Base-by-base conservation (phyloP, 495 filamentous ascomycete species). In the Pseudomonodictys pantanalensis region DNA sequence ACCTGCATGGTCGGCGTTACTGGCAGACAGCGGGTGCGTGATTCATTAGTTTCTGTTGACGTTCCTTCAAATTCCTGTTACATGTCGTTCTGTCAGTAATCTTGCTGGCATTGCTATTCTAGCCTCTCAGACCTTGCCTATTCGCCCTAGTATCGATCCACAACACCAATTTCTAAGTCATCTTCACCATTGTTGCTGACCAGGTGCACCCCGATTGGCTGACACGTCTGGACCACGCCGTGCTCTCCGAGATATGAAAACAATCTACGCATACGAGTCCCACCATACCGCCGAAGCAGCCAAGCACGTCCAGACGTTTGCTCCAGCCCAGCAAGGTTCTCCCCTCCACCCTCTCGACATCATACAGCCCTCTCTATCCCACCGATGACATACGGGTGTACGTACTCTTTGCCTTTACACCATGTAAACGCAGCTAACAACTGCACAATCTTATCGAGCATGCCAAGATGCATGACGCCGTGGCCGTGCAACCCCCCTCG, bases 1-100 rank as follows among this genome's bases (percentile, higher is more conserved):
- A 49, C 22, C 44, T 38, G 53, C 53, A 49, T 41, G 44, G 53
- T 15, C 43, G 44, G 52, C 38, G 52, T 55, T 55, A 44, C 38
- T 25, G 20, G 41, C 25, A 23, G 38, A 10, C 17, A 28, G 29
- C 24, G 41, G 25, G 22, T n/a, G n/a, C n/a, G n/a, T n/a, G n/a
- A n/a, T n/a, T n/a, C n/a, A n/a, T n/a, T n/a, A n/a, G n/a, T n/a
- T n/a, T n/a, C n/a, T n/a, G n/a, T n/a, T n/a, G n/a, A n/a, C 52
- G 10, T 45, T 55, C 20, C 12, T 41, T 4, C 20, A 18, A 5
- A 41, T 15, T 41, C 38, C 4, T 18, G 38, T 15, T 41, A 5
- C 38, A 5, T 5, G 3, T 41, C 38, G 38, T 18, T 5, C 20
- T 41, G 15, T 5, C 38, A 15, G 15, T 12, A 15, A 12, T n/a